phyloP scores from a whole-genome alignment of 257 asterid genomes.

The Penstemon newberryi region DNA sequence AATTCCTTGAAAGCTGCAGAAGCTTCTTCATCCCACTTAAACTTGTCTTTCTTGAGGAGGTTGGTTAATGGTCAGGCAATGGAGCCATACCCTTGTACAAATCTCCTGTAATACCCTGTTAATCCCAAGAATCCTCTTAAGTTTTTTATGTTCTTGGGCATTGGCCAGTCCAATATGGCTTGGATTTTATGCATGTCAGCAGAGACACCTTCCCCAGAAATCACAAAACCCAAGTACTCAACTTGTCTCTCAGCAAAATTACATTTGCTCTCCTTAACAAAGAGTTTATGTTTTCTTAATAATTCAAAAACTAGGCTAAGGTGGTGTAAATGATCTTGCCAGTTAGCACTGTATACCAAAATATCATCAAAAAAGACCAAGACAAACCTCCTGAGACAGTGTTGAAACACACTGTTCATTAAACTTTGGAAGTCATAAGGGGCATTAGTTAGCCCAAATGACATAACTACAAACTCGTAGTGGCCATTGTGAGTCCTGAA shows the following conservation, averaged over 20 bases:
- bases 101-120: not conserved
- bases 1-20: not conserved
- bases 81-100: not conserved
- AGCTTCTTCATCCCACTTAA: not conserved
- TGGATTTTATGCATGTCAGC: not conserved
- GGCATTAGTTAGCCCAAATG: no score
- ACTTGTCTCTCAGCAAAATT: not conserved
- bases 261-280: not conserved
- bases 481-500: no score
- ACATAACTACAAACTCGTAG: no score
- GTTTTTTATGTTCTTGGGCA: no score
- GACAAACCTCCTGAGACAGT: not conserved
- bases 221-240: not conserved
- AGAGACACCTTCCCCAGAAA: not conserved
- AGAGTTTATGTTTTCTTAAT: not conserved
- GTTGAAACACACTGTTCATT: not conserved
- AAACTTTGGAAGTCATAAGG: no score
- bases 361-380: slow-evolving; percentile 1
- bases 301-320: not conserved
- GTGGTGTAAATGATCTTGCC: not conserved
- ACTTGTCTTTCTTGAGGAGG: not conserved
- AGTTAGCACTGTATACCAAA: not conserved
- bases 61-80: not conserved
- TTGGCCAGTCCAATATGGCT: no score
- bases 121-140: not conserved